Evolutionary conservation across 805 yeast species (phyloP).

Genomic region (Millerozyma acaciae): DNA sequence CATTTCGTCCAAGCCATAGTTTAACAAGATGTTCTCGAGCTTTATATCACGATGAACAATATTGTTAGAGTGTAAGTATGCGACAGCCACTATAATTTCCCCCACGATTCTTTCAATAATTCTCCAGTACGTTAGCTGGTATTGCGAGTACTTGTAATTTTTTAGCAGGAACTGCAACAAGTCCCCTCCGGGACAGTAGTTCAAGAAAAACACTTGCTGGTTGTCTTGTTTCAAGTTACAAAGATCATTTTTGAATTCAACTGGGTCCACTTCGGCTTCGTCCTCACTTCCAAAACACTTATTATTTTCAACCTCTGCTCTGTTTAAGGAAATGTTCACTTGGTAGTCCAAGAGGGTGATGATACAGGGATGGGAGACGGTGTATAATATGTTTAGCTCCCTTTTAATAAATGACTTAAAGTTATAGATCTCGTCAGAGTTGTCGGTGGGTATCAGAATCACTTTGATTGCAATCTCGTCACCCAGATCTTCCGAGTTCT

Average conservation of each 20-base stretch:
- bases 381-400: constrained; percentile 64
- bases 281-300: constrained; percentile 15
- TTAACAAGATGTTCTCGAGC: constrained; percentile 73
- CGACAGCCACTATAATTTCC: constrained; percentile 67
- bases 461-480: constrained; percentile 68
- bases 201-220: constrained; percentile 54
- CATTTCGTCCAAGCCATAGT: constrained; percentile 25
- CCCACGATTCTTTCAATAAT: constrained; percentile 61
- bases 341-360: constrained; percentile 55
- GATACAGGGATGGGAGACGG: constrained; percentile 64
- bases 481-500: constrained; percentile 16
- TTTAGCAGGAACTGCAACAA: constrained; percentile 52
- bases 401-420: constrained; percentile 43
- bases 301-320: constrained; percentile 19
- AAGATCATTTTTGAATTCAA: constrained; percentile 8
- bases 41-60: constrained; percentile 91
- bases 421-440: constrained; percentile 20
- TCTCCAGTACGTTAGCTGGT: constrained; percentile 35
- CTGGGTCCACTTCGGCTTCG: constrained; percentile 7
- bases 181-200: constrained; percentile 84
- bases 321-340: constrained; percentile 24
- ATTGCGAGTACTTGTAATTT: constrained; percentile 37
- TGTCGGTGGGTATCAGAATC: constrained; percentile 34
- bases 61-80: constrained; percentile 61
- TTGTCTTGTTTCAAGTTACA: constrained; percentile 17